Evolutionary conservation across 208 protist genomes (phyloP), one percentile per base, ranked within the genome.

Genomic region (Trypanosomatidae sp.): DNA sequence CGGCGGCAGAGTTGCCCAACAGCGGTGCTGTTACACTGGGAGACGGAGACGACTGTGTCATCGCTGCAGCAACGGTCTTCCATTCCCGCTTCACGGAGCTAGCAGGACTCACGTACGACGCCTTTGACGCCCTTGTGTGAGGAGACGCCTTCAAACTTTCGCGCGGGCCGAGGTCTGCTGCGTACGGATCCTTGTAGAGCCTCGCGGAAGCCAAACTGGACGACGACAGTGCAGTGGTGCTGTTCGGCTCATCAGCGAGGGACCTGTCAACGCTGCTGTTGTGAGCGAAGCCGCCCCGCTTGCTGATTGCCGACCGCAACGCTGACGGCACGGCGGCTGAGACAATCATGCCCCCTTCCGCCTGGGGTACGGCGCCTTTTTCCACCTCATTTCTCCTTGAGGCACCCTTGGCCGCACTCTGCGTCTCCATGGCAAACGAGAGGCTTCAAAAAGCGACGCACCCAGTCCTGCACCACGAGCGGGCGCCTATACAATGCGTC

Each of bases 131-230:
- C 53, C 25, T 9, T 59, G 53, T 3, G 53, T 59, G 53, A 10
- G 12, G 3, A 33, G 39, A 47, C 39, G 19, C 39, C 60, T 9
- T 47, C 22, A 5, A 44, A 15, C 19, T 25, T 41, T 43, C 43
- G 58, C 39, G 41, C 25, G 28, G 25, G 15, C 2, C 64, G 9
- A 55, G 64, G 4, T 6, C 44, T 8, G n/a, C n/a, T 13, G 44
- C 44, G 64, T 33, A 53, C 12, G 64, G 44, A 46, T 55, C 64
- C 30, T 17, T 55, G 28, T 53, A 68, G 44, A 53, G 64, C n/a
- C 64, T 28, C 44, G 64, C 43, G 7, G 62, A 30, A 7, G 28
- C 39, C 10, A 13, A 60, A 19, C n/a, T 33, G 13, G 55, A 10
- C 33, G 58, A 62, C 33, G 13, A 44, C 19, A 17, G 19, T 28